Conservation (phyloP, 768 basidiomycete species). For the Royoungia palumana region DNA sequence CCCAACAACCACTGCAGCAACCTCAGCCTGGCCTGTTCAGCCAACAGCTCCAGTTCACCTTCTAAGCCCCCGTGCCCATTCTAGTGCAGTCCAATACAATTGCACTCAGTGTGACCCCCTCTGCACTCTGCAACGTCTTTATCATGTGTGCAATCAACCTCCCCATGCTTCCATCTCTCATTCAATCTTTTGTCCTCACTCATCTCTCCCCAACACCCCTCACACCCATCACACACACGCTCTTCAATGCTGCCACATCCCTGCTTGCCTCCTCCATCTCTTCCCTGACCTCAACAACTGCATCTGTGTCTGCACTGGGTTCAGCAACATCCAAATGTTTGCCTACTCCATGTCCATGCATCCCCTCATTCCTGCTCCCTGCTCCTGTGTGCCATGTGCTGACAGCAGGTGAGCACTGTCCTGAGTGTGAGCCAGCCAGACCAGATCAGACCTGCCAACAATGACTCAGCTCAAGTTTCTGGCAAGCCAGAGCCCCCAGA, state of each 20-base stretch:
- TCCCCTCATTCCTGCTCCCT: too few species aligned
- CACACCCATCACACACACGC: constrained; percentile 46
- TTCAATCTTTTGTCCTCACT: constrained; percentile 46
- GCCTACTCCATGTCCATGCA: too few species aligned
- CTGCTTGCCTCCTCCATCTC: constrained; percentile 17
- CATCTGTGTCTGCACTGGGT: constrained; percentile 27
- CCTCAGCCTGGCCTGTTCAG: constrained; percentile 27
- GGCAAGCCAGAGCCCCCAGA: too few species aligned
- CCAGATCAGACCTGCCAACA: too few species aligned
- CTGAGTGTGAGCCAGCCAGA: too few species aligned
- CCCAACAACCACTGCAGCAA: constrained; percentile 17
- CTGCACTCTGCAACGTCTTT: constrained; percentile 32
- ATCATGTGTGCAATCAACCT: constrained; percentile 40
- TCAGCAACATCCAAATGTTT: too few species aligned
- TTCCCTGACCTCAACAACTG: constrained; percentile 31
- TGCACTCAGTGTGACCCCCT: constrained; percentile 27
- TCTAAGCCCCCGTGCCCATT: constrained; percentile 45
- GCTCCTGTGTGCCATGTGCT: too few species aligned
- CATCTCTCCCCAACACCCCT: constrained; percentile 51
- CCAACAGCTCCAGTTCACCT: constrained; percentile 43
- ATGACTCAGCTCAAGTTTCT: too few species aligned
- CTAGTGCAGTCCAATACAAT: constrained; percentile 24
- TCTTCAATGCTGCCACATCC: constrained; percentile 49
- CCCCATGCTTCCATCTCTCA: constrained; percentile 50
- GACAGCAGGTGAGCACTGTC: too few species aligned